These are phyloP conservation scores for Sphaerosporella brunnea DNA, from an alignment of 495 filamentous ascomycete species.

Conservation along the genomic window DNA sequence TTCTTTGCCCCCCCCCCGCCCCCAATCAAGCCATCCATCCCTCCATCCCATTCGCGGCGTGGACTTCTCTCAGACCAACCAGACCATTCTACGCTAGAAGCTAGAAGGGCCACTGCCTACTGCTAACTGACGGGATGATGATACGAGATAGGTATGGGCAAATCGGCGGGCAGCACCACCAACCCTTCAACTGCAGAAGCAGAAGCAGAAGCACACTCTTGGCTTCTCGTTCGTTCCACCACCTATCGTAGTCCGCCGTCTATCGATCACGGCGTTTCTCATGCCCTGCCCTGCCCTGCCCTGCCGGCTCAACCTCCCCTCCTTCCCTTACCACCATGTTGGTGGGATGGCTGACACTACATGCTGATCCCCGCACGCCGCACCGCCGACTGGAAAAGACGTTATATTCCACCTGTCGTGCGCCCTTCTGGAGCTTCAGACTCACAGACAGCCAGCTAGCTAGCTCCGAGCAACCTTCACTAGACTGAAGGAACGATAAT, in stretches of 20 bases:
- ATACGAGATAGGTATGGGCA: neutral
- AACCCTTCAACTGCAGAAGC: no score
- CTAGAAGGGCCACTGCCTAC: neutral
- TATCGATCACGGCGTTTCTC: constrained; percentile 1
- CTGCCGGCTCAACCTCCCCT: constrained; percentile 4
- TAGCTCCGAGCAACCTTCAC: neutral
- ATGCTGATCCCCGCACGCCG: neutral
- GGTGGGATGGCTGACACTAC: neutral
- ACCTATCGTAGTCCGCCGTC: no score
- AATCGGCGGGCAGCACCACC: neutral
- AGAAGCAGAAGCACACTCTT: neutral
- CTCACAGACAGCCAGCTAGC: no score
- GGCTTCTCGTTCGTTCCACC: neutral
- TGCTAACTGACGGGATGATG: neutral
- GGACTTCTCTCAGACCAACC: no score
- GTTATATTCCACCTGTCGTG: constrained; percentile 3
- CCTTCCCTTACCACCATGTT: neutral
- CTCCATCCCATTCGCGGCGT: neutral
- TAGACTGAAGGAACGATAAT: no score
- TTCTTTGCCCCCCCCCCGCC: no score
- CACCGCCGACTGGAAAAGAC: neutral
- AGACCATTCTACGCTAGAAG: constrained; percentile 1
- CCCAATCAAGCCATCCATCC: no score
- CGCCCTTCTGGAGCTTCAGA: no score
- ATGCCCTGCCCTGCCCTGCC: no score